A percentile compares a stretch with the other conserved stretches of the same genome.
Evolutionary conservation across 2,329 filamentous ascomycete species (phyloP).

Genomic region (Aspergillus neoniger): DNA sequence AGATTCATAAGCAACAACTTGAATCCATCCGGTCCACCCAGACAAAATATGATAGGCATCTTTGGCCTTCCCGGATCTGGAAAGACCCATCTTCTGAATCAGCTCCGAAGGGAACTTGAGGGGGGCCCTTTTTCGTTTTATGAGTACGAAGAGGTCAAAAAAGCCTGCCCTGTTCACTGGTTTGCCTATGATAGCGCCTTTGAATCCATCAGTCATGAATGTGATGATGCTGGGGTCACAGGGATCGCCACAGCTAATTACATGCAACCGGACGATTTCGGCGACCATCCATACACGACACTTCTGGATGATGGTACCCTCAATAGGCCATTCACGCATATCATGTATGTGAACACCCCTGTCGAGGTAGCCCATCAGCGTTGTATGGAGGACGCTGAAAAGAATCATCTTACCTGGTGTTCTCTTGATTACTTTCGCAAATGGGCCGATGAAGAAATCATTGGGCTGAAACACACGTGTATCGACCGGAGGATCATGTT

Average conservation of each 20-base stretch:
- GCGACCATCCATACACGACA: no score
- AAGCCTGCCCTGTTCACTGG: neutral
- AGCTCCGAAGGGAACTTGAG: conserved; percentile 9
- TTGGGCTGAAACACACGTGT: conserved; percentile 49
- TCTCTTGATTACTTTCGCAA: conserved; percentile 44
- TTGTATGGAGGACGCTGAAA: conserved; percentile 35
- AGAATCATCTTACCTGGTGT: conserved; percentile 35
- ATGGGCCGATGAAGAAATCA: conserved; percentile 55
- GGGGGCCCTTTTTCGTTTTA: neutral
- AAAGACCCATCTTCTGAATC: neutral
- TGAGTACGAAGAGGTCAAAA: neutral
- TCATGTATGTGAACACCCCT: no score
- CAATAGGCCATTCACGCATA: no score
- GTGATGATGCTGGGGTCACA: no score
- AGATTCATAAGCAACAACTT: no score
- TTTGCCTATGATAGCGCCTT: conserved; percentile 28
- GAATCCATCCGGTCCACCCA: no score
- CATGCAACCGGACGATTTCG: no score
- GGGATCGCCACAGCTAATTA: no score
- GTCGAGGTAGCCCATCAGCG: no score
- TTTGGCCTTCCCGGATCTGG: conserved; percentile 8
- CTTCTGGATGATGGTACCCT: no score
- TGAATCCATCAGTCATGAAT: no score
- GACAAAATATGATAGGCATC: neutral
- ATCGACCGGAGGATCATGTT: conserved; percentile 52